These are phyloP conservation scores for Serendipita sp. DNA, from an alignment of 768 basidiomycete species.

Conservation along the genomic window DNA sequence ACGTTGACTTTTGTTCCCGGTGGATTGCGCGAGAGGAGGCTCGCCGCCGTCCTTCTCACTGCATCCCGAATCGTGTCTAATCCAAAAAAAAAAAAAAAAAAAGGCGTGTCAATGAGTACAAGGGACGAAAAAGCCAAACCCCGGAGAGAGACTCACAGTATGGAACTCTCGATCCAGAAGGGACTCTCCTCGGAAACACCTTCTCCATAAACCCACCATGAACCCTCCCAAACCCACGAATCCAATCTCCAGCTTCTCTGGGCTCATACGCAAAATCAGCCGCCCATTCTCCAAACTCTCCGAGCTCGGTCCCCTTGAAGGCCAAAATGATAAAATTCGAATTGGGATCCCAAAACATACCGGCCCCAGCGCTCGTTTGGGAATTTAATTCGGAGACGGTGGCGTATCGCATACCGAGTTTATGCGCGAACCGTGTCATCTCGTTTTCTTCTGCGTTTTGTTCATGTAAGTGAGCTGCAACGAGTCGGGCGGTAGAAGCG, in stretches of 20 bases:
- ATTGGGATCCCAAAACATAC: conserved; percentile 14
- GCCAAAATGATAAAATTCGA: conserved; percentile 14
- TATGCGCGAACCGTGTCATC: conserved; percentile 10
- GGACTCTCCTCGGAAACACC: conserved; percentile 12
- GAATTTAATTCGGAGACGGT: conserved; percentile 14
- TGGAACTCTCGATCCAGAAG: conserved; percentile 11
- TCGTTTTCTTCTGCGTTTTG: conserved; percentile 12
- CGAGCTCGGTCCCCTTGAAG: conserved; percentile 14
- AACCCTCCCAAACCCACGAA: conserved; percentile 13
- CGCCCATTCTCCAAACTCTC: conserved; percentile 15
- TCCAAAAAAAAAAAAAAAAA: too few species aligned
- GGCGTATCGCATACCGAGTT: conserved; percentile 11
- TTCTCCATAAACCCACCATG: conserved; percentile 14
- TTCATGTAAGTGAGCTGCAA: conserved; percentile 10
- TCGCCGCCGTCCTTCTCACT: conserved; percentile 7
- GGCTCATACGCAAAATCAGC: conserved; percentile 13
- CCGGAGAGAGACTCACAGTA: conserved; percentile 7
- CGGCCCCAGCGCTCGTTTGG: conserved; percentile 12
- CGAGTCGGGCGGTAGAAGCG: conserved; percentile 5
- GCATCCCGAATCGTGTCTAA: conserved; percentile 12
- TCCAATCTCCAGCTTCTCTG: conserved; percentile 12
- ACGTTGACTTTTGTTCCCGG: conserved; percentile 13
- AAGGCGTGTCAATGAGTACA: not conserved
- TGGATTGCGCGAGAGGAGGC: conserved; percentile 9
- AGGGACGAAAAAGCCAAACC: not conserved